phyloP scores from a whole-genome alignment of 768 basidiomycete genomes.

The Leccinellum albellum region DNA sequence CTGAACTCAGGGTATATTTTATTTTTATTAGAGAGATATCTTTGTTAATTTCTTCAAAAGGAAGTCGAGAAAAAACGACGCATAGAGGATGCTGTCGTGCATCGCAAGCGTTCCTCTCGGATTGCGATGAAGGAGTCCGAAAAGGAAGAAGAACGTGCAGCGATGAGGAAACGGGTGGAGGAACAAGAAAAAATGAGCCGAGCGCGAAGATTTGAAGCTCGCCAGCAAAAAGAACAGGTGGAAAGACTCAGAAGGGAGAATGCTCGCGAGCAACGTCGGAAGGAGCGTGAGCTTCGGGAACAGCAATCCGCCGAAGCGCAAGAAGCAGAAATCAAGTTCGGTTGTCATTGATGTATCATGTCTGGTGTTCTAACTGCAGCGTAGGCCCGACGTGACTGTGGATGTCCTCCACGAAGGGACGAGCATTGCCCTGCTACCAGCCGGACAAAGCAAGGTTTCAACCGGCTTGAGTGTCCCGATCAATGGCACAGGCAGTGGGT shows the following conservation, averaged over 20 bases:
- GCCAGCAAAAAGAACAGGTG: constrained; percentile 54
- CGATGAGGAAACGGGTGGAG: constrained; percentile 58
- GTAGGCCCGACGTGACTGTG: constrained; percentile 10
- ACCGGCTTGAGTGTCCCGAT: constrained; percentile 1
- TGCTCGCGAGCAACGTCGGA: constrained; percentile 51
- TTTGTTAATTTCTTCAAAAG: constrained; percentile 34
- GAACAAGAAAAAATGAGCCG: constrained; percentile 67
- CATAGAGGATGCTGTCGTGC: constrained; percentile 70
- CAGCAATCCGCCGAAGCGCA: constrained; percentile 13
- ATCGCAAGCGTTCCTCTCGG: constrained; percentile 88
- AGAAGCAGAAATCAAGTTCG: constrained; percentile 15
- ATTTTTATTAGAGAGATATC: not conserved
- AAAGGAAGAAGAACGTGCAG: constrained; percentile 64
- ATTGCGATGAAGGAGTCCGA: constrained; percentile 79
- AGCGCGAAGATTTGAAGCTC: constrained; percentile 52
- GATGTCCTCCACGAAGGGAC: constrained; percentile 2
- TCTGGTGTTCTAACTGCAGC: constrained; percentile 13
- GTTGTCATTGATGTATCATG: not conserved
- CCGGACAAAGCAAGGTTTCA: constrained; percentile 6
- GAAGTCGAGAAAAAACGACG: constrained; percentile 59
- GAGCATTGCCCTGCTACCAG: not conserved
- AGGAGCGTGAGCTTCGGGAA: constrained; percentile 33
- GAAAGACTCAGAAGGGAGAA: constrained; percentile 52
- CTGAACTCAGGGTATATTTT: constrained; percentile 54
- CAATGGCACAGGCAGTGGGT: constrained; percentile 39